Conservation (phyloP, 1,284 basidiomycete species). For the Puccinia brachypodii region DNA sequence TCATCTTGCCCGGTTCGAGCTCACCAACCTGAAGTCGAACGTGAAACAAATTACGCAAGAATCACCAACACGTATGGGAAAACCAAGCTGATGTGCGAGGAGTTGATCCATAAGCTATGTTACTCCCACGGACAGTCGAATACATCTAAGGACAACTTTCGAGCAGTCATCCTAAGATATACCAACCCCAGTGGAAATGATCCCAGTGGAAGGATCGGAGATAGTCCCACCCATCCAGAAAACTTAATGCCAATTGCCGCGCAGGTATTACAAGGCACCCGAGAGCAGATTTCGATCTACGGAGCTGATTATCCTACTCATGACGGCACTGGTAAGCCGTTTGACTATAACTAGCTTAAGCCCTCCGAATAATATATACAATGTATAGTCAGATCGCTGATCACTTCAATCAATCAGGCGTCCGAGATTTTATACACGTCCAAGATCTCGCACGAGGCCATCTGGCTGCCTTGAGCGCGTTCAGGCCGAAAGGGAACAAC, state of each 20-base stretch:
- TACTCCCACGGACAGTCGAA: neutral
- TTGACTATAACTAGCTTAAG: neutral
- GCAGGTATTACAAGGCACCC: conserved; percentile 51
- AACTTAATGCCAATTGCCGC: conserved; percentile 52
- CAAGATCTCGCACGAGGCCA: conserved; percentile 52
- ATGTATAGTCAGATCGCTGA: neutral
- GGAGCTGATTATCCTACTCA: conserved; percentile 51
- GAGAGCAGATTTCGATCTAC: conserved; percentile 50
- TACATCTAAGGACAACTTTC: conserved; percentile 1
- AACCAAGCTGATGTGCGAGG: conserved; percentile 47
- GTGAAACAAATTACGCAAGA: conserved; percentile 12
- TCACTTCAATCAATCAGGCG: conserved; percentile 18
- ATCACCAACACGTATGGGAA: conserved; percentile 33
- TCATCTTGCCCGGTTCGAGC: conserved; percentile 7
- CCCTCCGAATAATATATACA: too few relatives aligned
- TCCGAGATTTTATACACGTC: conserved; percentile 52
- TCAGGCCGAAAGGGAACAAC: conserved; percentile 5
- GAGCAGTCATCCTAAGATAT: conserved; percentile 51
- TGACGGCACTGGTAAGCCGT: conserved; percentile 49
- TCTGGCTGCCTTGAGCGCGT: conserved; percentile 50
- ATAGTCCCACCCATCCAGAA: conserved; percentile 51
- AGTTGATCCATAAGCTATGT: conserved; percentile 31
- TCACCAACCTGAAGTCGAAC: conserved; percentile 14
- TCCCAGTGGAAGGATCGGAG: conserved; percentile 52
- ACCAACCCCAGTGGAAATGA: conserved; percentile 53